Evolutionary conservation across 1,284 basidiomycete species (phyloP), one percentile per base, ranked within the genome.

Genomic region (Ceratobasidium sp.): DNA sequence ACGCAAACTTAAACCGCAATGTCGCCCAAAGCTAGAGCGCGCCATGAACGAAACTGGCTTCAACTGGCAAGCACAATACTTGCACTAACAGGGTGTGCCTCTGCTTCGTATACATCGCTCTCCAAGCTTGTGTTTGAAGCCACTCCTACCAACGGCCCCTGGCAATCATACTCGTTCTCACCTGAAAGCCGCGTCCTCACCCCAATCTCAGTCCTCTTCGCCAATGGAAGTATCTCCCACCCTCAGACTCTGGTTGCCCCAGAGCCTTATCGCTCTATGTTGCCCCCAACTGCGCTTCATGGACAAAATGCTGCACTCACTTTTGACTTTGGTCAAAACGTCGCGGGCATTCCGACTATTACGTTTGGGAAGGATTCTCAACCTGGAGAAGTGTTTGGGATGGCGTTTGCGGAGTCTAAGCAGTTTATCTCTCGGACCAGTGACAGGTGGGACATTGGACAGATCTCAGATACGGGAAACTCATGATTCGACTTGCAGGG

Each of bases 101-200:
- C 54, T 46, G 66, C 66, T 35, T 32, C 52, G n/a, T 41, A 69
- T n/a, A 13, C 41, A 14, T 44, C 66, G 21, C 52, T 69, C 18
- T 69, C 66, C n/a, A 69, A 57, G 41, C 66, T 69, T 13, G 66
- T 69, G 1, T 69, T 69, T n/a, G 32, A 69, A 32, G 50, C 66
- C 23, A 57, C 14, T 16, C 66, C 66, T 23, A 69, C 50, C 13
- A 43, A 69, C 3, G 66, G 66, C 2, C 66, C 66, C 32, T 69
- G 66, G 66, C 52, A 52, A 21, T 55, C 66, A 1, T 69, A 69
- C 43, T 57, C 50, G 13, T 18, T 69, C 28, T 43, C 66, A n/a
- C 52, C 66, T 11, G 66, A 69, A 46, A 35, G 23, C 23, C 66
- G 66, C 23, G 35, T 57, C 35, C 52, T 57, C 14, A 57, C 43